Evolutionary conservation across 495 filamentous ascomycete genomes (phyloP), one percentile per base, ranked within the genome.

Genomic region (Hypomontagnella monticulosa): DNA sequence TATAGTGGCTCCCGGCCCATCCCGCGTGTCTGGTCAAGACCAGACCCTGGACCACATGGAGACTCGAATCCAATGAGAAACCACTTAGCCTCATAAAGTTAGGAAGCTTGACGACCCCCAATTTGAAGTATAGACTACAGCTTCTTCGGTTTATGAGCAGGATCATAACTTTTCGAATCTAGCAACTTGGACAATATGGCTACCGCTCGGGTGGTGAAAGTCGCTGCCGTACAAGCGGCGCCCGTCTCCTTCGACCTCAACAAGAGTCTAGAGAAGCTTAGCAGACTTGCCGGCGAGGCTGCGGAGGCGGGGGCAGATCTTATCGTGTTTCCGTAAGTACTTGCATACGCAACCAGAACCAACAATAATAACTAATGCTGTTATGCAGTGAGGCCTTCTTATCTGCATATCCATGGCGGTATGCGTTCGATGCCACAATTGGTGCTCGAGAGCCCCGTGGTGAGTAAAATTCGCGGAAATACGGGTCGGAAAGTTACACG

Each of bases 261-360:
- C 6, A 66, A 70, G 40, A 81, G 77, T 23, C 63, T 79, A 3
- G 50, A 75, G 42, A 81, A 82, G 33, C 66, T 76, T 12, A 70
- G 69, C 4, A 64, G 42, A 5, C 62, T 83, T 23, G 77, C 79
- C 37, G 71, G 73, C 27, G 61, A 80, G 53, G 80, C 81, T 2
- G 79, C 80, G 14, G 47, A 49, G 42, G 70, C 71, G 38, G 71
- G 71, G n/a, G 81, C 80, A 18, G 72, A 83, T 23, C 71, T 84
- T 41, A 65, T 84, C 32, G 80, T 79, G 32, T 83, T 83, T 71
- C 82, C 81, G 37, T 75, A 52, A 58, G 57, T 67, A 11, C 64
- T 73, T 60, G 63, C 73, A n/a, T 76, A 23, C 20, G 42, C 18
- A 20, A 40, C 50, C 20, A 37, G 14, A 27, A 49, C 20, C 19